Conservation (phyloP, 257 asterid species). For the Forsythia viridissima region DNA sequence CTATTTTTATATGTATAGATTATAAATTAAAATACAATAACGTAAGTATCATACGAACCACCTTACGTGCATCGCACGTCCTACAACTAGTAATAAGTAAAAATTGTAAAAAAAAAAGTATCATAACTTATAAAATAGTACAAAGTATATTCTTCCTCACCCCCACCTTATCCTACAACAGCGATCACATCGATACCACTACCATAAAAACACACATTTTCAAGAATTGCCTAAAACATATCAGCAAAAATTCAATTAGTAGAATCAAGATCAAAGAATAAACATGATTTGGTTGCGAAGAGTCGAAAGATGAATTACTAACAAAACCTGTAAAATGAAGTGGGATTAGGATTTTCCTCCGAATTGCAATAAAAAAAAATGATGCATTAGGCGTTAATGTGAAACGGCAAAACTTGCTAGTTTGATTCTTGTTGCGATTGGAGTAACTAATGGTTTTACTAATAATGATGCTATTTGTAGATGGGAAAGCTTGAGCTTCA, state of each 20-base stretch:
- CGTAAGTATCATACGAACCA: too few relatives aligned
- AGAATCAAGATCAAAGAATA: background rate
- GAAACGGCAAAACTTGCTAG: slow-evolving; percentile 22
- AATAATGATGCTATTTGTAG: slow-evolving; percentile 7
- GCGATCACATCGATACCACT: too few relatives aligned
- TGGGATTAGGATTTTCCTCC: slow-evolving; percentile 8
- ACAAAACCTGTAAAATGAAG: slow-evolving; percentile 31
- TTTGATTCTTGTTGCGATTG: slow-evolving; percentile 13
- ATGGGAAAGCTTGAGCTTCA: slow-evolving; percentile 21
- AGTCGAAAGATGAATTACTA: slow-evolving; percentile 26
- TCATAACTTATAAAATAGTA: too few relatives aligned
- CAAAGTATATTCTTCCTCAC: too few relatives aligned
- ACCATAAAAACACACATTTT: background rate
- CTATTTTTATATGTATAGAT: too few relatives aligned
- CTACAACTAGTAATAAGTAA: too few relatives aligned
- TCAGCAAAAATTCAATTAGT: background rate
- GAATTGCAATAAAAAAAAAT: background rate
- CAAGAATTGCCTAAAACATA: background rate
- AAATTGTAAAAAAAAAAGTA: too few relatives aligned
- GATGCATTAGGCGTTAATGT: slow-evolving; percentile 21
- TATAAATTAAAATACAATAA: too few relatives aligned
- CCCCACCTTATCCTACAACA: slow-evolving; percentile 15
- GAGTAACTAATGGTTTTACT: background rate
- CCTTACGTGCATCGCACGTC: too few relatives aligned
- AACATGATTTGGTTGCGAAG: slow-evolving; percentile 38